These are phyloP conservation scores for Plasmodium gallinaceum DNA, from an alignment of 169 alveolate genomes.

Conservation along the genomic window DNA sequence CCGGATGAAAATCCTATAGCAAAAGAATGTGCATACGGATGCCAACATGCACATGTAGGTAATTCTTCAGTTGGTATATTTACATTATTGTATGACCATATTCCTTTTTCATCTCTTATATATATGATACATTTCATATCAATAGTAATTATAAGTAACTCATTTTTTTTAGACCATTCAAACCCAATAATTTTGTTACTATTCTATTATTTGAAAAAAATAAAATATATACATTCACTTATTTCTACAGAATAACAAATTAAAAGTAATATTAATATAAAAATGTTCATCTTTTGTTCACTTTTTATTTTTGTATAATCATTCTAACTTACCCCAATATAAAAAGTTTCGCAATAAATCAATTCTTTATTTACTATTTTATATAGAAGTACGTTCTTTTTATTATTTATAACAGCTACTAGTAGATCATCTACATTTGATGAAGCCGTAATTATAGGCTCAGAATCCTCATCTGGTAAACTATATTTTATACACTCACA, in stretches of 20 bases:
- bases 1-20: constrained; percentile 72
- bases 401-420: constrained; percentile 39
- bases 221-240: background rate
- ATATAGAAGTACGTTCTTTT: constrained; percentile 29
- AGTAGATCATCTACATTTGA: constrained; percentile 26
- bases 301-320: background rate
- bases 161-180: constrained; percentile 66
- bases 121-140: constrained; percentile 69
- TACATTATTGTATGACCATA: constrained; percentile 46
- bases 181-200: constrained; percentile 49
- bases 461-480: constrained; percentile 52
- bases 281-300: too few species aligned
- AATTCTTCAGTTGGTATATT: constrained; percentile 53
- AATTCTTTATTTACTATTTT: constrained; percentile 33
- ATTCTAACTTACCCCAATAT: constrained; percentile 42
- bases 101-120: constrained; percentile 27
- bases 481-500: constrained; percentile 36
- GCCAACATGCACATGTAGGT: constrained; percentile 75
- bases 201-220: constrained; percentile 14
- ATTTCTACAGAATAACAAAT: background rate
- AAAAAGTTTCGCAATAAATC: constrained; percentile 24
- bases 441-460: constrained; percentile 41
- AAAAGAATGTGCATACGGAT: constrained; percentile 52
- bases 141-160: constrained; percentile 52
- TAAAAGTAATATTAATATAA: background rate